Conservation (phyloP, 2,329 filamentous ascomycete genomes). For the Fusarium sororula region DNA sequence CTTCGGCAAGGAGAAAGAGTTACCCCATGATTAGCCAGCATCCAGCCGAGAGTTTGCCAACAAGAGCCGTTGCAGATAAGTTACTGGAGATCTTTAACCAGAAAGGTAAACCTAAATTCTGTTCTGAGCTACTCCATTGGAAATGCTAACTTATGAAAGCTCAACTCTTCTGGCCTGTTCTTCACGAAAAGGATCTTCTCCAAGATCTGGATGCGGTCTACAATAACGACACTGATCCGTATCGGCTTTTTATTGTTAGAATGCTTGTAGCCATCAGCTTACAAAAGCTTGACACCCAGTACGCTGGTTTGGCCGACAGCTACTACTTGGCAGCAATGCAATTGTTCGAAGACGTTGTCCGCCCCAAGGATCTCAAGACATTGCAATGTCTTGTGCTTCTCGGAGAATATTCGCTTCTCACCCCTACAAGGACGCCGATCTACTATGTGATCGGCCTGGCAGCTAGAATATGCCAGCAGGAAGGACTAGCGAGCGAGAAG, state of each 20-base stretch:
- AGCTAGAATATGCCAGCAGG: conserved; percentile 85
- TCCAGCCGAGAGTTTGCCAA: conserved; percentile 79
- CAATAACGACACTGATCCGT: conserved; percentile 76
- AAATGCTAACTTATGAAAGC: conserved; percentile 59
- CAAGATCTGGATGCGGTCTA: conserved; percentile 84
- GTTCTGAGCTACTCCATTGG: neutral
- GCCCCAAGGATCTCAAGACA: conserved; percentile 88
- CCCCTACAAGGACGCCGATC: conserved; percentile 88
- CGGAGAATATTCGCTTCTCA: conserved; percentile 90
- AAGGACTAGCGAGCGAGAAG: conserved; percentile 88
- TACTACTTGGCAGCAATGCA: conserved; percentile 93
- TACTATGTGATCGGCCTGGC: conserved; percentile 94
- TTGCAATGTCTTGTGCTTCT: conserved; percentile 90
- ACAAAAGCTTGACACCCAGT: conserved; percentile 88
- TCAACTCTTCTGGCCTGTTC: conserved; percentile 84
- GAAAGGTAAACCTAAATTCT: conserved; percentile 68
- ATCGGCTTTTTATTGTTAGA: conserved; percentile 86
- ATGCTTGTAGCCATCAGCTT: conserved; percentile 96
- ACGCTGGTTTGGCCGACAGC: conserved; percentile 92
- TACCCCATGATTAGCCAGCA: conserved; percentile 91
- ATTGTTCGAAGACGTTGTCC: conserved; percentile 82
- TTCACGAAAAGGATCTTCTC: conserved; percentile 84
- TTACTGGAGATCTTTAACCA: conserved; percentile 87
- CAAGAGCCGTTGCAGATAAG: conserved; percentile 76
- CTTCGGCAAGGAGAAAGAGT: conserved; percentile 76